Percentiles rank a stretch among this genome's conserved stretches.
phyloP scores from a whole-genome alignment of 176 grass and related monocot species.

The Oryza rufipogon region DNA sequence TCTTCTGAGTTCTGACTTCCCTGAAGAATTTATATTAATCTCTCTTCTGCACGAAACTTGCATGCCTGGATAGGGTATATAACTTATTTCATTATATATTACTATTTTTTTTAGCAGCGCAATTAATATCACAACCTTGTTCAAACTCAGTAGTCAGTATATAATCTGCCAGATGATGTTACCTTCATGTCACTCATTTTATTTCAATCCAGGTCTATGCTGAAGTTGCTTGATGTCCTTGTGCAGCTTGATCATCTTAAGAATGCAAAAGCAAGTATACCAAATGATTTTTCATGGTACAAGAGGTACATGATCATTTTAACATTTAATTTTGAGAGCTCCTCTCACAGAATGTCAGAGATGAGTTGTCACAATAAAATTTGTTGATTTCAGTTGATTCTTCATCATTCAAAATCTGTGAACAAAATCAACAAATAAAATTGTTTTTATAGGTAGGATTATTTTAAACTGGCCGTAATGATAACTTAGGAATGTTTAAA shows the following conservation, averaged over 20 bases:
- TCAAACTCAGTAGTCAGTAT: conserved; percentile 11
- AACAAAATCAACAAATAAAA: conserved; percentile 5
- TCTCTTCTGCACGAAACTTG: conserved; percentile 6
- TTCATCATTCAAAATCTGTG: background rate
- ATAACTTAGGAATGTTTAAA: conserved; percentile 12
- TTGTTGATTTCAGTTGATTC: conserved; percentile 22
- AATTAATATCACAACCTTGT: conserved; percentile 6
- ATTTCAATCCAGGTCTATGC: conserved; percentile 78
- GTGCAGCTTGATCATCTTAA: conserved; percentile 99
- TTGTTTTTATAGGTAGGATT: conserved; percentile 5
- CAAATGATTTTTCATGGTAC: conserved; percentile 99
- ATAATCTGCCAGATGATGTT: conserved; percentile 30
- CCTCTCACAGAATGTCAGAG: conserved; percentile 22
- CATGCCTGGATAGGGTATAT: conserved; percentile 1
- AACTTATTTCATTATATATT: conserved; percentile 1
- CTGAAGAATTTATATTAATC: background rate
- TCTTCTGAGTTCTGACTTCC: conserved; percentile 21
- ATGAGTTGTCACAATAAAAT: conserved; percentile 8
- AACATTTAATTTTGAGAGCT: conserved; percentile 26
- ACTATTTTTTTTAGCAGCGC: background rate
- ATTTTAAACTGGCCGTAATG: background rate
- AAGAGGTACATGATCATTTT: conserved; percentile 73
- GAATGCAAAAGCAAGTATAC: conserved; percentile 99
- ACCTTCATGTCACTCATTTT: conserved; percentile 27
- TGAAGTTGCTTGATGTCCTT: conserved; percentile 94